Conservation (phyloP, 345 rosid species). For the Streptanthus diversifolius region DNA sequence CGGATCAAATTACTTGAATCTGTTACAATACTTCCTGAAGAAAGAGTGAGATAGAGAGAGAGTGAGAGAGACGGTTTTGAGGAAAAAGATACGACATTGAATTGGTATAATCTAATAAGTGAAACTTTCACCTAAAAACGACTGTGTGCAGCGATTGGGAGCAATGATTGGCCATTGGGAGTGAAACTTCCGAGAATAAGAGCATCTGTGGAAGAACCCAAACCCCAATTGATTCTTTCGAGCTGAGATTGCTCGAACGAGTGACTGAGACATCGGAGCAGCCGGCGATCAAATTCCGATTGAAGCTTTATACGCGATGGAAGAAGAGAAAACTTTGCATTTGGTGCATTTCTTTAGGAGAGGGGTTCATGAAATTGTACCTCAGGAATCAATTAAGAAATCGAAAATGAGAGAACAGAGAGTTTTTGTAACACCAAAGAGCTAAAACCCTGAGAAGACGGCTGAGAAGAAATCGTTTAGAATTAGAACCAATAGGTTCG, state of each 20-base stretch:
- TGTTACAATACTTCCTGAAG: background rate
- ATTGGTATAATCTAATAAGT: background rate
- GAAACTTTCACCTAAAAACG: constrained; percentile 20
- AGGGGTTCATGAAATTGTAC: no score
- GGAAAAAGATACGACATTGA: background rate
- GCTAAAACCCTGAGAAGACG: no score
- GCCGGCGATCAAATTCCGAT: background rate
- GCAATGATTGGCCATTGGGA: background rate
- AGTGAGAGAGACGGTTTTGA: background rate
- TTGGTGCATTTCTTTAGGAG: background rate
- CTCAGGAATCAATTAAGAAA: no score
- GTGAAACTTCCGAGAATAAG: background rate
- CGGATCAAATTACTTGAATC: background rate
- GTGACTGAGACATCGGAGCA: constrained; percentile 31
- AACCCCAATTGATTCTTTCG: constrained; percentile 25
- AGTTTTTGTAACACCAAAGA: no score
- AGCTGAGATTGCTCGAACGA: constrained; percentile 30
- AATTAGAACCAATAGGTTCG: no score
- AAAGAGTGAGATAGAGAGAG: background rate
- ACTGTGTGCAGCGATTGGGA: background rate
- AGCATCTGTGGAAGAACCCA: constrained; percentile 1
- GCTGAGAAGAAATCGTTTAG: no score
- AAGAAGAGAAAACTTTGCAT: background rate
- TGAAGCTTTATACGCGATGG: background rate
- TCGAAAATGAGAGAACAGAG: no score